Base-by-base conservation (phyloP, 2,329 filamentous ascomycete genomes). In the Cytospora mali region DNA sequence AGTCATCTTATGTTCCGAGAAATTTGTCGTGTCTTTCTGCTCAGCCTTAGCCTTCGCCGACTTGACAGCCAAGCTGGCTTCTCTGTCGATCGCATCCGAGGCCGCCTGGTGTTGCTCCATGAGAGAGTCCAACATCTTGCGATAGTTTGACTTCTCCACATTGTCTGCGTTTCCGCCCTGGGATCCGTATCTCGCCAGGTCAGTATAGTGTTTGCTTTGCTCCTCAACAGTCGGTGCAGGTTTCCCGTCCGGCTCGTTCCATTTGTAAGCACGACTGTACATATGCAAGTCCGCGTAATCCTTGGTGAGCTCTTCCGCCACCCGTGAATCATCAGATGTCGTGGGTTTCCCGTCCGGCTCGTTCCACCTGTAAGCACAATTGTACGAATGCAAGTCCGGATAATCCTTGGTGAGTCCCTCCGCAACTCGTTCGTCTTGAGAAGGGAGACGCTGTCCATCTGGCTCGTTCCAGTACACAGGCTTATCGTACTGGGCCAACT, bases 231-330 rank as follows among this genome's bases (percentile, higher is more conserved):
- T 28, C 27, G 25, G 31, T 42, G 55, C 53, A 4, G 52, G 35
- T 53, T 64, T 54, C 7, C 67, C 67, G 29, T 68, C 60, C 2
- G 68, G 69, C 58, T 74, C 69, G 2, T 69, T 68, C 48, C 69
- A 67, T 18, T 10, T 46, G 25, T 61, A 55, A 4, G 67, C 57
- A 5, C 69, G 67, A 1, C 51, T 67, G 66, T 82, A 82, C 61
- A 75, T 71, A 58, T 72, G 69, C 52, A 81, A 68, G 64, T 81
- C 79, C 23, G 51, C 69, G 53, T 79, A 77, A 4, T 69, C 52
- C 58, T 69, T 68, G 52, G 50, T 68, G 63, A 16, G 54, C 46
- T 46, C 57, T 46, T 55, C 35, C 21, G 10, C 57, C 13, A 27
- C 27, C 46, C 33, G 49, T 53, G 42, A 35, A 11, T 59, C 49